These are phyloP conservation scores for Babesia bigemina DNA, from an alignment of 169 alveolate species.

Conservation along the genomic window DNA sequence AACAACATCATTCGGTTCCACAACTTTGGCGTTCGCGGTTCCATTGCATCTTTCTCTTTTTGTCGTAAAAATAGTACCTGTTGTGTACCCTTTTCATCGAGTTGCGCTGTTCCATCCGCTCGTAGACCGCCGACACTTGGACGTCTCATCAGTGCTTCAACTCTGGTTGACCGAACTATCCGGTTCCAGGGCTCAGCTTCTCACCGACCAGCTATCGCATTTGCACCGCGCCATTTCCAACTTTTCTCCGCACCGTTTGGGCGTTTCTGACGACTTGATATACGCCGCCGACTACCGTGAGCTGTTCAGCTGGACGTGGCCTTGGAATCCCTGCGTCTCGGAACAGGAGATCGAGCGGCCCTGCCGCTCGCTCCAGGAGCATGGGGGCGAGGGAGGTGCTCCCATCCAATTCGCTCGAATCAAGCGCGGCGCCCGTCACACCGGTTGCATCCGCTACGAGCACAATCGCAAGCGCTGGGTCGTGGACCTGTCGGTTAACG, in stretches of 20 bases:
- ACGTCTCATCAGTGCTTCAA: slow-evolving; percentile 14
- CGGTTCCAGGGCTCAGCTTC: slow-evolving; percentile 9
- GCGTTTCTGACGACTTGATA: slow-evolving; percentile 23
- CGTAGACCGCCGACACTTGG: slow-evolving; percentile 20
- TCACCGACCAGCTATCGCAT: slow-evolving; percentile 32
- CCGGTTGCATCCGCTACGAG: slow-evolving; percentile 71
- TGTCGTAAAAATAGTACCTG: neutral
- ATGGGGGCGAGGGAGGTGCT: neutral
- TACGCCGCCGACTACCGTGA: slow-evolving; percentile 18
- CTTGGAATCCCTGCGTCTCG: slow-evolving; percentile 15
- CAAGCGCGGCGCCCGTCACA: slow-evolving; percentile 32
- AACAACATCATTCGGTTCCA: neutral
- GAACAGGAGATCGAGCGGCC: neutral
- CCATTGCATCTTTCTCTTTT: neutral
- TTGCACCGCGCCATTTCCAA: slow-evolving; percentile 18
- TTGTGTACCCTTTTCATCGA: neutral
- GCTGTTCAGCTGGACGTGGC: slow-evolving; percentile 35
- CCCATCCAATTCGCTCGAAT: neutral
- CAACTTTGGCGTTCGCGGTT: neutral
- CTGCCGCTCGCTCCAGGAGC: neutral
- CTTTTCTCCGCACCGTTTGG: slow-evolving; percentile 19
- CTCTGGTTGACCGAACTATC: slow-evolving; percentile 19
- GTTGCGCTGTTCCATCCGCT: neutral
- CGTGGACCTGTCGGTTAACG: slow-evolving; percentile 61
- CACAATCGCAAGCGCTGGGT: slow-evolving; percentile 67